Evolutionary conservation across 129 eudicot genomes (phyloP), one percentile per base, ranked within the genome.

Genomic region (Daucus carota): DNA sequence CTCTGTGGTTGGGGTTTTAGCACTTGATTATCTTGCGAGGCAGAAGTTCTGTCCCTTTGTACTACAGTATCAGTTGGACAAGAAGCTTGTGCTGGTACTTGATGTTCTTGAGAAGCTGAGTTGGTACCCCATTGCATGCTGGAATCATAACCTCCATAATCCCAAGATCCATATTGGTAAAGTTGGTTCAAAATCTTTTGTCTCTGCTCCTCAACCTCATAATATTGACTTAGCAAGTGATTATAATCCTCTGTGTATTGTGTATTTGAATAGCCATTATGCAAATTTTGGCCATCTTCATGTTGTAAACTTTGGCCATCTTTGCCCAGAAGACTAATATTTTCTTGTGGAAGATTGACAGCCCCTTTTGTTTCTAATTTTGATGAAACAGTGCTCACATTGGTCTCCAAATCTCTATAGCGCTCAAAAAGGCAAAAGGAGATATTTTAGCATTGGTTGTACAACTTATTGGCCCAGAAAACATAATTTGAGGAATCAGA

Each of bases 131-230:
- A 41, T n/a, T 40, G 74, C 31, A 40, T 44, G 44, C 34, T 41
- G n/a, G 48, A 41, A 41, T 47, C 75, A 78, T 86, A 74, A 77
- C 85, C 67, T 75, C 84, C 83, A 74, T 85, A 46, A 76, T 81
- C 85, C 94, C 88, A 76, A 73, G 60, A 75, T 41, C 95, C 84
- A 50, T 78, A 88, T 77, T 88, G 88, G 77, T 87, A 86, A 80
- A 93, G 88, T 80, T 88, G 89, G 79, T 86, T 85, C 32, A 88
- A 73, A 68, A 90, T 77, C 45, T 88, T 81, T 78, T 87, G 97
- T 38, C 91, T 87, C 78, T 90, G 87, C 78, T 80, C 91, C 84
- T 90, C 98, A 72, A 90, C 71, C 79, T 90, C 92, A 50, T 93
- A 84, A 75, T 90, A 93, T 86, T 88, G 90, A 74, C 82, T 84